phyloP scores from a whole-genome alignment of 2,329 filamentous ascomycete genomes.

The Davidsoniella virescens region DNA sequence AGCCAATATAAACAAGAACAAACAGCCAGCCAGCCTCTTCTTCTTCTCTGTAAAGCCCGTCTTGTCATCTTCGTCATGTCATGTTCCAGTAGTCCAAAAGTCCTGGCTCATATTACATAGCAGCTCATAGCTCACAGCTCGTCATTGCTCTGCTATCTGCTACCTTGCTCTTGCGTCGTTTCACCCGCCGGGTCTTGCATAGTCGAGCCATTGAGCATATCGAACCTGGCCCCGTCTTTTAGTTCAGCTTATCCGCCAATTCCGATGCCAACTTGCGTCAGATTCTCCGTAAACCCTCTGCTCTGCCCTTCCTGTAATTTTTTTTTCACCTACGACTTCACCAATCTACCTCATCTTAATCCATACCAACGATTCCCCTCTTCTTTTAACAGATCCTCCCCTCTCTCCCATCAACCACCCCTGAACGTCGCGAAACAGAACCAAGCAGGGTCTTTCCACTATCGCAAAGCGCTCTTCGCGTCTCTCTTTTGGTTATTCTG shows the following conservation, averaged over 20 bases:
- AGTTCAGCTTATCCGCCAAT: neutral
- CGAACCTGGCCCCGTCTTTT: too few species aligned
- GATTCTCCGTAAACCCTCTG: neutral
- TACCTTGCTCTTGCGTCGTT: too few species aligned
- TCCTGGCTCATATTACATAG: too few species aligned
- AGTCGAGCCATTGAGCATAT: too few species aligned
- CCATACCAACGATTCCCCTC: neutral
- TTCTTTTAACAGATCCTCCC: neutral
- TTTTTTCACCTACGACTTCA: neutral
- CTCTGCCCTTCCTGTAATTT: neutral
- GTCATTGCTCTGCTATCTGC: too few species aligned
- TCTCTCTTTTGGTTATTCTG: neutral
- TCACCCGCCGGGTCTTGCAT: too few species aligned
- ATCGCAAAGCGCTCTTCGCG: slow-evolving; percentile 8
- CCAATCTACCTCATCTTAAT: neutral
- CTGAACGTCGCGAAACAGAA: slow-evolving; percentile 7
- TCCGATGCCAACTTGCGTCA: neutral
- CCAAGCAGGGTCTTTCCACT: neutral
- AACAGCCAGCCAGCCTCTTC: too few species aligned
- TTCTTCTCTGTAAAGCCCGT: too few species aligned
- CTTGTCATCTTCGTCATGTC: too few species aligned
- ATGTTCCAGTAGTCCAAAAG: too few species aligned
- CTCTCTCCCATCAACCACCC: neutral
- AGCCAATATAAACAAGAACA: too few species aligned
- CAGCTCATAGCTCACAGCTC: too few species aligned